phyloP scores from a whole-genome alignment of 495 filamentous ascomycete species.

The Xylaria curta region DNA sequence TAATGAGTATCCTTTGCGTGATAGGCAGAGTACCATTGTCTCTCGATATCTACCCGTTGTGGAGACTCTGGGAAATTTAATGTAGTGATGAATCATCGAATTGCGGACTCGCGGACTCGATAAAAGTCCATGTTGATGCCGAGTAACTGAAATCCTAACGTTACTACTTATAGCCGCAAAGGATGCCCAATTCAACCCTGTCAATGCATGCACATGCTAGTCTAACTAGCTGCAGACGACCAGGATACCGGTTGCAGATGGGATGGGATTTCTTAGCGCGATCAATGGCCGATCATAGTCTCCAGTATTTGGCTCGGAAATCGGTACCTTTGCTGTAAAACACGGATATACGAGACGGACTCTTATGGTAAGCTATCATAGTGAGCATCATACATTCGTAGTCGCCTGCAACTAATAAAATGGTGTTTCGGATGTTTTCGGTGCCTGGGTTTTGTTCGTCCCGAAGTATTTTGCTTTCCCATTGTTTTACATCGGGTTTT shows the following conservation, averaged over 20 bases:
- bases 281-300: slow-evolving; percentile 8
- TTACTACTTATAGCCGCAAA: background rate
- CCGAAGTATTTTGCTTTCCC: background rate
- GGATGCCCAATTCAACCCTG: background rate
- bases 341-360: background rate
- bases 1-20: background rate
- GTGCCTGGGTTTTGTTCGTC: background rate
- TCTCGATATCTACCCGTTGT: background rate
- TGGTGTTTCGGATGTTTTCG: slow-evolving; percentile 1
- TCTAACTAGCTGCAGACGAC: background rate
- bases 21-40: too few species aligned
- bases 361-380: background rate
- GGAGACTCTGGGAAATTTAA: background rate
- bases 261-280: slow-evolving; percentile 4
- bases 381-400: background rate
- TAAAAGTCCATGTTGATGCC: background rate
- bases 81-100: slow-evolving; percentile 23
- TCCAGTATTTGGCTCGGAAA: background rate
- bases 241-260: background rate
- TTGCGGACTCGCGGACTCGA: background rate
- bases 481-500: background rate
- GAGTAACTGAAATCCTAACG: background rate
- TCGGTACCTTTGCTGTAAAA: slow-evolving; percentile 9
- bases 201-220: background rate
- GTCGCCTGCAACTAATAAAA: background rate